phyloP scores from a whole-genome alignment of 352 stramenopile species.

The Pythium phragmitis region DNA sequence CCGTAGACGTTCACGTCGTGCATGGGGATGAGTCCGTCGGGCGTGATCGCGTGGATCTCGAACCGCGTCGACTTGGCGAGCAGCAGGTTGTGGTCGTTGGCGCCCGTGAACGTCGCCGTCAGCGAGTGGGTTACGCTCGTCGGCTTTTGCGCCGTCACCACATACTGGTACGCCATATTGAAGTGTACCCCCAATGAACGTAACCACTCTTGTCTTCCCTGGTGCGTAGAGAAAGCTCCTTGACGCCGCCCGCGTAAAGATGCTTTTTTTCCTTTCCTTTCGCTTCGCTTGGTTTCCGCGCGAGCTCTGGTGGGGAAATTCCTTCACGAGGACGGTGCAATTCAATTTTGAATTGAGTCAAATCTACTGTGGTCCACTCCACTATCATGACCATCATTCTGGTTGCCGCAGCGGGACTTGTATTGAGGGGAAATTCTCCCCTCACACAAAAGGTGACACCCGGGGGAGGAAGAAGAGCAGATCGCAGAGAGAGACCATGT shows the following conservation, averaged over 20 bases:
- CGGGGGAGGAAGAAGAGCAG: conserved; percentile 3
- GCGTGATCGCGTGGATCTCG: conserved; percentile 86
- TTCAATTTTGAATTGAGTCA: conserved; percentile 28
- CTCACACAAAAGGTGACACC: not conserved
- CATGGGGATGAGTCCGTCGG: conserved; percentile 82
- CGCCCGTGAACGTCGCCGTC: conserved; percentile 88
- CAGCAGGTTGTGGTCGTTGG: conserved; percentile 89
- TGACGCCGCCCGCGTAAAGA: not conserved
- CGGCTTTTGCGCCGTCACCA: conserved; percentile 92
- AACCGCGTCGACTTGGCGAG: conserved; percentile 88
- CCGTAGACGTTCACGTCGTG: conserved; percentile 88
- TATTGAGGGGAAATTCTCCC: conserved; percentile 15
- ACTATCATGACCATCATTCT: not conserved
- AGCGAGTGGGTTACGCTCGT: conserved; percentile 92
- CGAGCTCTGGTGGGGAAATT: not conserved
- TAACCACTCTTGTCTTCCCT: not conserved
- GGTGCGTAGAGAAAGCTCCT: not conserved
- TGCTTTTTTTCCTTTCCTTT: not conserved
- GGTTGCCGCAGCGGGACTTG: not conserved
- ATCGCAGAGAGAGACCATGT: conserved; percentile 15
- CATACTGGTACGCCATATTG: conserved; percentile 89
- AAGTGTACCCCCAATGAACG: not conserved
- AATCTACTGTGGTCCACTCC: conserved; percentile 8
- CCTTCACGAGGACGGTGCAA: conserved; percentile 7
- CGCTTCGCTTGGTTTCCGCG: conserved; percentile 21